Conservation (phyloP, 768 basidiomycete species). For the Clitopilus passeckerianus region DNA sequence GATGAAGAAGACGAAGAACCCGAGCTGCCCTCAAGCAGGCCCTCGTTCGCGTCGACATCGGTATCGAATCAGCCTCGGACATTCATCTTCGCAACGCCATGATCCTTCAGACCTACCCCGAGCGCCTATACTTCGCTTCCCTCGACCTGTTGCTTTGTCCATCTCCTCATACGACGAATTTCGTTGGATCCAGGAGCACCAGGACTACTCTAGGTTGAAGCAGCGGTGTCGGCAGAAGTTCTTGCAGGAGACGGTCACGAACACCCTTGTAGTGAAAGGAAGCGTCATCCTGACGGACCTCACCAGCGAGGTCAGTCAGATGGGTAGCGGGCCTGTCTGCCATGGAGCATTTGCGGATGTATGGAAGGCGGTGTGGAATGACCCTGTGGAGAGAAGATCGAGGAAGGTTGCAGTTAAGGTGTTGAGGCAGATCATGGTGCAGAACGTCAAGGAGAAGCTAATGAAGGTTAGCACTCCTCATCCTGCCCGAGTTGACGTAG, state of each 20-base stretch:
- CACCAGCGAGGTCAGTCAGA: constrained; percentile 46
- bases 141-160: constrained; percentile 47
- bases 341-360: constrained; percentile 59
- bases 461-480: constrained; percentile 31
- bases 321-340: constrained; percentile 42
- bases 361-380: constrained; percentile 55
- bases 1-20: constrained; percentile 10
- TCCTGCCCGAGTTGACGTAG: not conserved
- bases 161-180: constrained; percentile 55
- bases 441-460: constrained; percentile 46
- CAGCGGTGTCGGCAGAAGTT: constrained; percentile 56
- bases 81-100: constrained; percentile 59
- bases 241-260: constrained; percentile 47
- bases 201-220: constrained; percentile 51
- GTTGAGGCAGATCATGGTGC: constrained; percentile 46
- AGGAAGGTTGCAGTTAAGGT: constrained; percentile 56
- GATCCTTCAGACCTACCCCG: constrained; percentile 49
- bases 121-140: constrained; percentile 46
- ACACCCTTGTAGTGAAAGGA: constrained; percentile 48
- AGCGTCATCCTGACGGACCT: constrained; percentile 45
- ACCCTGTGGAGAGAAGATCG: constrained; percentile 33
- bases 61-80: constrained; percentile 46
- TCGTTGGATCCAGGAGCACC: constrained; percentile 47
- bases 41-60: constrained; percentile 37
- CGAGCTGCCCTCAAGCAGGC: constrained; percentile 11